A percentile compares a stretch with the other conserved stretches of the same genome.
Conservation (phyloP, 345 rosid genomes). For the Eucalyptus sideroxylon region DNA sequence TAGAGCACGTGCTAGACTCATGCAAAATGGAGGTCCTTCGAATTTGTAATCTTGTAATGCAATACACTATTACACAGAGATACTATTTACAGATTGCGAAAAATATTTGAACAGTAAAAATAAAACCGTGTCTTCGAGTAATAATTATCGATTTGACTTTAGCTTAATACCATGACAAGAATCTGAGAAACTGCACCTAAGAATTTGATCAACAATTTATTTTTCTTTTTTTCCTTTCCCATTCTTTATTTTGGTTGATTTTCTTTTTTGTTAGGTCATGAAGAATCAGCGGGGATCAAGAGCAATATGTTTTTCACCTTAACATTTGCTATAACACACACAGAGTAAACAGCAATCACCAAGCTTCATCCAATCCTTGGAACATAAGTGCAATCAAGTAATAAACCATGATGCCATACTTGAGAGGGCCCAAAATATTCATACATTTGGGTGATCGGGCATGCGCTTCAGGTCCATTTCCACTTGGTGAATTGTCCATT, state of each 20-base stretch:
- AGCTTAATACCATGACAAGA: background rate
- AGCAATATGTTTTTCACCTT: background rate
- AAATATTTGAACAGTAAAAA: background rate
- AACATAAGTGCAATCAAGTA: background rate
- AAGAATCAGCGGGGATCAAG: background rate
- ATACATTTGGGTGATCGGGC: conserved; percentile 37
- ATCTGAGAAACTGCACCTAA: background rate
- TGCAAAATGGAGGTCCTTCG: background rate
- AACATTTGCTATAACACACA: background rate
- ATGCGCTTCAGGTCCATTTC: conserved; percentile 81
- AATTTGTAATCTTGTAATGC: background rate
- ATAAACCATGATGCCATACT: background rate
- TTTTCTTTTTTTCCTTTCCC: background rate
- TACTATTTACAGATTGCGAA: background rate
- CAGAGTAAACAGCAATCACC: background rate
- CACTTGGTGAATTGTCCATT: conserved; percentile 92
- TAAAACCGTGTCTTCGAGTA: background rate
- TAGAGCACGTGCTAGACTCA: background rate
- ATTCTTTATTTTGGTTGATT: background rate
- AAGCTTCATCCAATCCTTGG: background rate
- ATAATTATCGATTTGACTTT: background rate
- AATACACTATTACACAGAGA: background rate
- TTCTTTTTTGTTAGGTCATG: background rate
- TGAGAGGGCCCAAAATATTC: background rate
- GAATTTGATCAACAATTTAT: background rate